These are phyloP conservation scores for Gossypium davidsonii DNA, from an alignment of 441 rosid species.

Conservation along the genomic window DNA sequence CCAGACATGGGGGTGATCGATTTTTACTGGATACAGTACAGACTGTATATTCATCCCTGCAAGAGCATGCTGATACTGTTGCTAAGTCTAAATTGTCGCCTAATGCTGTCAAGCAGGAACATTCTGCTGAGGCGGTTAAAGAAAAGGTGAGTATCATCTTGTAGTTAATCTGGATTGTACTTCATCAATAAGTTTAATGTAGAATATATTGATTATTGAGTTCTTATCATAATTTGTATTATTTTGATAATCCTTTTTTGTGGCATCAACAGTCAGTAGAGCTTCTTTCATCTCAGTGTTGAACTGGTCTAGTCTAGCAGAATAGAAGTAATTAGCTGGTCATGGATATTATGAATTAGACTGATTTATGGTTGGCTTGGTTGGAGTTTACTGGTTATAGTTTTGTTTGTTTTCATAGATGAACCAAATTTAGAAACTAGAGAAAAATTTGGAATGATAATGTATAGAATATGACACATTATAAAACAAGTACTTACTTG, in stretches of 20 bases:
- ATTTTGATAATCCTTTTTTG: background rate
- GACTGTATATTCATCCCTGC: constrained; percentile 60
- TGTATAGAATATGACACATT: too few relatives aligned
- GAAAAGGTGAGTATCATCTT: constrained; percentile 55
- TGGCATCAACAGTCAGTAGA: background rate
- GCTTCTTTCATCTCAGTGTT: background rate
- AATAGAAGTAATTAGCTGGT: background rate
- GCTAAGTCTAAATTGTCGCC: constrained; percentile 43
- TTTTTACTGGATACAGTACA: constrained; percentile 75
- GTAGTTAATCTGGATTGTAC: background rate
- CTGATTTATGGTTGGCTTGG: background rate
- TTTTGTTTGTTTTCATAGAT: background rate
- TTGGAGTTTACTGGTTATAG: too few relatives aligned
- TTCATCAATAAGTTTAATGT: background rate
- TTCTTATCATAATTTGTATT: background rate
- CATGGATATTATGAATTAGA: background rate
- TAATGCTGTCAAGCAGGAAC: constrained; percentile 39
- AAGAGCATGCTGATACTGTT: constrained; percentile 55
- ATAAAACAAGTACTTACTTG: background rate
- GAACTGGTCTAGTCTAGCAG: background rate
- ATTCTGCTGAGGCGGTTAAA: constrained; percentile 76
- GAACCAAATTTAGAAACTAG: too few relatives aligned
- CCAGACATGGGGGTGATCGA: constrained; percentile 69
- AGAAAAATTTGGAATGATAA: too few relatives aligned
- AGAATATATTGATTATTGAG: background rate